Percentiles rank a stretch among this genome's conserved stretches.
Evolutionary conservation across 23 red algal genomes (phyloP).

Genomic region (Gracilaria domingensis): DNA sequence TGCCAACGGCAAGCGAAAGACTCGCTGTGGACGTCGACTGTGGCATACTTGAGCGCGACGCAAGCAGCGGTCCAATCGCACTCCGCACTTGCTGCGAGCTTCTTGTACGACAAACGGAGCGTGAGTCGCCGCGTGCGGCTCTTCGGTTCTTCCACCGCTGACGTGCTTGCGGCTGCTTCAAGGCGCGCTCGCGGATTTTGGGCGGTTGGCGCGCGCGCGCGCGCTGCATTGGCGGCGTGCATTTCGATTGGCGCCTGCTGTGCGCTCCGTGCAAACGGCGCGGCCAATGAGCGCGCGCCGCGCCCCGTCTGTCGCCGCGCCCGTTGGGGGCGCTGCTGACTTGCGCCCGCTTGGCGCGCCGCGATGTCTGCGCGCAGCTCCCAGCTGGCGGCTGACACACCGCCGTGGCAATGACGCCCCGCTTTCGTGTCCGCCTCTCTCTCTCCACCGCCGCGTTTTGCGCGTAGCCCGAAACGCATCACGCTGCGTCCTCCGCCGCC

Average conservation of each 20-base stretch:
- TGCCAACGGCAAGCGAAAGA: constrained; percentile 46
- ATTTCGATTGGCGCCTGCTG: constrained; percentile 17
- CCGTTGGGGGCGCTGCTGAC: constrained; percentile 9
- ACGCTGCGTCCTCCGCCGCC: no score
- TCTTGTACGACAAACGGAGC: no score
- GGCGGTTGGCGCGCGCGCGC: not conserved
- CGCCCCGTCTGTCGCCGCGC: not conserved
- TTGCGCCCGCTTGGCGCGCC: not conserved
- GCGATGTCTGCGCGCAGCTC: no score
- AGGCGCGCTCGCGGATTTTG: not conserved
- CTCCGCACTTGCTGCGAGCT: not conserved
- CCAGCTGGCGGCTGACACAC: not conserved
- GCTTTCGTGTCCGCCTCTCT: not conserved
- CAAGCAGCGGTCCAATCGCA: not conserved
- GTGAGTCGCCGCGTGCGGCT: not conserved
- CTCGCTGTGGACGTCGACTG: constrained; percentile 23
- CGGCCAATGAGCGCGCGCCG: not conserved
- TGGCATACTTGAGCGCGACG: constrained; percentile 13
- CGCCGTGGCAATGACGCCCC: not conserved
- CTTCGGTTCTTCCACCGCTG: constrained; percentile 10
- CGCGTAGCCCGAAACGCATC: no score
- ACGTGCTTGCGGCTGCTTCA: constrained; percentile 7
- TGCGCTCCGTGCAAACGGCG: not conserved
- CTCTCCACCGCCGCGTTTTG: no score
- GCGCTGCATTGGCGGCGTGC: constrained; percentile 15